These are phyloP conservation scores for Parathielavia hyrcaniae DNA, from an alignment of 495 filamentous ascomycete genomes.

Conservation along the genomic window DNA sequence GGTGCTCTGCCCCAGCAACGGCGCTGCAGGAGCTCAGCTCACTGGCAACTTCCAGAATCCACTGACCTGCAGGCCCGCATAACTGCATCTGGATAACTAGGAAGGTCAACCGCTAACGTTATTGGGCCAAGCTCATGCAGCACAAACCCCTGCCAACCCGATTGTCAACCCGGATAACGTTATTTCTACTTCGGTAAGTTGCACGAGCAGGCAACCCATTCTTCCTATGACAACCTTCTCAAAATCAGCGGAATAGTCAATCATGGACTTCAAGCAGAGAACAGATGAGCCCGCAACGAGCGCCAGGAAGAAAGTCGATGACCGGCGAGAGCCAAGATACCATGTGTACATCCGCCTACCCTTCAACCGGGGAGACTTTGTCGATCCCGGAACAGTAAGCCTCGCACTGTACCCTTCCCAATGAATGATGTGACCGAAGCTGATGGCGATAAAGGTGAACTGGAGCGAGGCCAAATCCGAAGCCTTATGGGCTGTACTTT, in stretches of 20 bases:
- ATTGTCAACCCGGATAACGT: neutral
- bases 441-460: constrained; percentile 36
- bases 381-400: constrained; percentile 79
- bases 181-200: constrained; percentile 4
- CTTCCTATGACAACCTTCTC: neutral
- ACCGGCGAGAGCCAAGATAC: constrained; percentile 42
- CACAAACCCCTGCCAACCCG: neutral
- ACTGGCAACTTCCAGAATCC: neutral
- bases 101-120: too few species aligned
- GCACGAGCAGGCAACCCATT: constrained; percentile 10
- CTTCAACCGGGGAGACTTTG: constrained; percentile 78
- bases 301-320: constrained; percentile 13
- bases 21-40: neutral
- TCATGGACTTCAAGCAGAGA: constrained; percentile 18
- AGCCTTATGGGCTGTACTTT: constrained; percentile 83
- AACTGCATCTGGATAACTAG: neutral
- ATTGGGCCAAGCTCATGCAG: neutral
- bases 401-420: constrained; percentile 15
- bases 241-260: neutral
- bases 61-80: neutral
- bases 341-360: constrained; percentile 84
- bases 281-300: neutral
- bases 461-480: constrained; percentile 75
- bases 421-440: constrained; percentile 3
- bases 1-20: constrained; percentile 13